phyloP scores from a whole-genome alignment of 1,139 yeast genomes.

The Candida glucosophila region DNA sequence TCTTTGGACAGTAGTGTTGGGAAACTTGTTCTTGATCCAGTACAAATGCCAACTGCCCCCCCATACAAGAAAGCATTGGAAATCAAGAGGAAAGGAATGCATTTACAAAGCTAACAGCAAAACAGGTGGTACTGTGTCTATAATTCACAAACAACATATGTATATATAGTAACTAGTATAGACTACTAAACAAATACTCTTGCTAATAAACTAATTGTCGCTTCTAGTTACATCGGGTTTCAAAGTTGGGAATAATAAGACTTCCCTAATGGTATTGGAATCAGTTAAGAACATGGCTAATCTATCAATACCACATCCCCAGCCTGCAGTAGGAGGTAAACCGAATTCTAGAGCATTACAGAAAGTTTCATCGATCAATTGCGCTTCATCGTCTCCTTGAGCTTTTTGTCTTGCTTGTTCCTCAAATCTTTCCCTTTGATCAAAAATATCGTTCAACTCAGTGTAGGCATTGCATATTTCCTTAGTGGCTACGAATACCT shows the following conservation, averaged over 20 bases:
- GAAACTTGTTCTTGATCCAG: constrained; percentile 64
- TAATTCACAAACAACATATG: not conserved
- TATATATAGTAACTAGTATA: no score
- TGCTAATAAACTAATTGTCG: no score
- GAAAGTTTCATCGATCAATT: constrained; percentile 91
- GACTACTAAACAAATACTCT: not conserved
- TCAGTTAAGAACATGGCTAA: constrained; percentile 95
- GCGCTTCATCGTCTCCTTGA: constrained; percentile 99
- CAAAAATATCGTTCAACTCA: constrained; percentile 97
- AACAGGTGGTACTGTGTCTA: constrained; percentile 1
- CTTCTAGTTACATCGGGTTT: constrained; percentile 97
- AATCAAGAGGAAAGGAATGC: constrained; percentile 67
- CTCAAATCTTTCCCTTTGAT: constrained; percentile 94
- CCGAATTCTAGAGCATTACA: constrained; percentile 97
- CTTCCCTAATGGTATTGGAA: constrained; percentile 96
- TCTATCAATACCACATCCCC: constrained; percentile 99
- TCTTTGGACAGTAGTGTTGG: constrained; percentile 41
- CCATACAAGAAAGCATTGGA: constrained; percentile 90
- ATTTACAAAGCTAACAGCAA: constrained; percentile 12
- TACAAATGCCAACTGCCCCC: constrained; percentile 92
- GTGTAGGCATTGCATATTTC: constrained; percentile 98
- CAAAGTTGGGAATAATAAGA: constrained; percentile 94
- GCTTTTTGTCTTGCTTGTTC: constrained; percentile 98
- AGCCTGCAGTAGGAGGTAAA: constrained; percentile 98
- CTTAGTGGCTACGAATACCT: constrained; percentile 96